Percentiles rank a stretch among this genome's conserved stretches.
Conservation (phyloP, 352 stramenopile genomes). For the Phytophthora fragariaefolia region DNA sequence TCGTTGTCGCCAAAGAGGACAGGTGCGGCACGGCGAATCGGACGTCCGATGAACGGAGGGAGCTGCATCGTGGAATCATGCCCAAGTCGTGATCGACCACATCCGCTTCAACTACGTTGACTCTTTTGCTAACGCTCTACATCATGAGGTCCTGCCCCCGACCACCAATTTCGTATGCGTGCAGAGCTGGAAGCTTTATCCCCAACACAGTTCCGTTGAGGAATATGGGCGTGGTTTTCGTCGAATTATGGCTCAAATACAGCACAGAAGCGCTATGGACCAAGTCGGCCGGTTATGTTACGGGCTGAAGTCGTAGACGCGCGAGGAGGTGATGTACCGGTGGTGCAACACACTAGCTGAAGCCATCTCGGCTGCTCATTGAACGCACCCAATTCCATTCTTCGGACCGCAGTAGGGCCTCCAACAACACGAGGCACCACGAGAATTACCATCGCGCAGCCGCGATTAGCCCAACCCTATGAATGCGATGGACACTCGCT, state of each 20-base stretch:
- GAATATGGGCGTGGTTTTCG: neutral
- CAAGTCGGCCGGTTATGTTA: neutral
- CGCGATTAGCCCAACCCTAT: neutral
- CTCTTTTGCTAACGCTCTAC: neutral
- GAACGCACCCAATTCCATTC: neutral
- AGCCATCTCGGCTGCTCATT: neutral
- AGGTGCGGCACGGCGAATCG: no score
- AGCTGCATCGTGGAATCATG: neutral
- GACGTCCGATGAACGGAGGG: no score
- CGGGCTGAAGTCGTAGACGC: neutral
- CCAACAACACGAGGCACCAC: neutral
- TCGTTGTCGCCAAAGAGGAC: no score
- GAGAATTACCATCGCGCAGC: neutral
- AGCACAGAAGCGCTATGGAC: neutral
- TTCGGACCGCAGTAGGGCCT: neutral
- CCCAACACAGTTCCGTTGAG: neutral
- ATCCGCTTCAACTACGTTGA: neutral
- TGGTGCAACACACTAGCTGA: neutral
- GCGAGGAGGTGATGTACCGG: neutral
- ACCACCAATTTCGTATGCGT: neutral
- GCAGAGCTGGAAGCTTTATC: neutral
- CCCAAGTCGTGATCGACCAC: constrained; percentile 2
- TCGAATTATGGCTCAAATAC: neutral
- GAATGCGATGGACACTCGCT: neutral
- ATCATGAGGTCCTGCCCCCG: neutral